Percentiles rank a stretch among this genome's conserved stretches.
Conservation (phyloP, 2,329 filamentous ascomycete genomes). For the Xylaria sp. region DNA sequence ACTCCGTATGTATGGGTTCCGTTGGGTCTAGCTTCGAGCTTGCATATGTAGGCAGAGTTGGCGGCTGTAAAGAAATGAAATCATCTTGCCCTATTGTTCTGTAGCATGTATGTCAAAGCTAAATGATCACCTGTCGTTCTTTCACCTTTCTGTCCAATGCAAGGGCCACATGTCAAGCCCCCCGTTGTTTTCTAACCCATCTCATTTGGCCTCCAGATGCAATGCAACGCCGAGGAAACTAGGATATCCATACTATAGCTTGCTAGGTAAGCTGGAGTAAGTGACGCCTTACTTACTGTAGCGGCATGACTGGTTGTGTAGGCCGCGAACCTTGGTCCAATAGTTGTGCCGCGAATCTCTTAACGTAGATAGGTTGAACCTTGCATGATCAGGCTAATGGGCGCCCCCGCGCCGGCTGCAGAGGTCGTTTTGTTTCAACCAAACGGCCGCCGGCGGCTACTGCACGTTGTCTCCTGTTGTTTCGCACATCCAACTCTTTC, state of each 20-base stretch:
- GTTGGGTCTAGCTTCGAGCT: not conserved
- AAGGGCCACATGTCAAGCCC: not conserved
- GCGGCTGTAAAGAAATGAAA: not conserved
- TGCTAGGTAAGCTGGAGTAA: not conserved
- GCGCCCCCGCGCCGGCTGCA: not conserved
- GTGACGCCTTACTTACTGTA: not conserved
- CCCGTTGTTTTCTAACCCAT: not conserved
- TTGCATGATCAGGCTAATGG: conserved; percentile 8
- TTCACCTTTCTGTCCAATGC: not conserved
- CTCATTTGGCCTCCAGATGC: not conserved
- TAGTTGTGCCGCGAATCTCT: not conserved
- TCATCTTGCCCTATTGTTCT: not conserved
- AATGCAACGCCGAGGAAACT: not conserved
- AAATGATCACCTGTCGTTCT: not conserved
- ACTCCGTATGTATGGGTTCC: not conserved
- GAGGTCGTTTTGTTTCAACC: not conserved
- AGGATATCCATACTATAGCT: not conserved
- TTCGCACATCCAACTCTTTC: conserved; percentile 4
- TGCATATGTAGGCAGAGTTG: not conserved
- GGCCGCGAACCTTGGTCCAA: not conserved
- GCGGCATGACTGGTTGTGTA: not conserved
- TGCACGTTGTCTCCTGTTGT: not conserved
- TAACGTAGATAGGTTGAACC: not conserved
- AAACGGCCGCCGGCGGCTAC: not conserved
- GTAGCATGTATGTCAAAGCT: not conserved